phyloP scores from a whole-genome alignment of 108 stramenopile species.

The Parietichytrium sp. region DNA sequence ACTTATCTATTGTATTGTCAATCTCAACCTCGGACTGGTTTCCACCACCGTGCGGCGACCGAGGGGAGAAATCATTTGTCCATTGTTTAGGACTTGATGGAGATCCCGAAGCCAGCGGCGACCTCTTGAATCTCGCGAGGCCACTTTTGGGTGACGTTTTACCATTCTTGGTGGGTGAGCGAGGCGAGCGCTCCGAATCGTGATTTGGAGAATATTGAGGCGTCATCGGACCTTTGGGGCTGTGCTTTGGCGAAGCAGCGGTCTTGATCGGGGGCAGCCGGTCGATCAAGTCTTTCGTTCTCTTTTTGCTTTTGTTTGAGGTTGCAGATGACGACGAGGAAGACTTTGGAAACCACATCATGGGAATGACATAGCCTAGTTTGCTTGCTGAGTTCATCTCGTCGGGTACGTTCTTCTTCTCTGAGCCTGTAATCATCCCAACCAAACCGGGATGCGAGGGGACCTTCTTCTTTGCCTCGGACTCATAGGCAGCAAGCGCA shows the following conservation, averaged over 20 bases:
- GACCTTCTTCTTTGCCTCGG: not conserved
- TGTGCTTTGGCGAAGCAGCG: not conserved
- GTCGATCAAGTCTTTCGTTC: not conserved
- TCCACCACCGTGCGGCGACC: not conserved
- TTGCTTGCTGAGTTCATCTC: no score
- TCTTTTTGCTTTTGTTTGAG: no score
- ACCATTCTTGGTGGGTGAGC: not conserved
- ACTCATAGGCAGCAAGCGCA: no score
- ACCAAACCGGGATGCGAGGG: no score
- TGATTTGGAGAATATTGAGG: not conserved
- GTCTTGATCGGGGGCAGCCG: not conserved
- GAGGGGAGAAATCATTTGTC: not conserved
- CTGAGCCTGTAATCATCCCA: not conserved
- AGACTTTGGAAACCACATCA: slow-evolving; percentile 26
- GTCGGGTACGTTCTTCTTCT: not conserved
- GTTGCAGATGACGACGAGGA: no score
- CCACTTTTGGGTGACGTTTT: not conserved
- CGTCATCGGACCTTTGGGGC: not conserved
- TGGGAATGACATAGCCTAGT: not conserved
- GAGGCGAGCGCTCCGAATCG: not conserved
- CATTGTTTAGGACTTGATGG: not conserved
- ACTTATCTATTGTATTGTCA: no score
- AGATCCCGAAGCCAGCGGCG: no score
- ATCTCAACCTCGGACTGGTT: no score
- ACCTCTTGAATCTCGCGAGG: not conserved